Percentiles rank a stretch among this genome's conserved stretches.
phyloP scores from a whole-genome alignment of 1,139 yeast species.

The Taphrina flavorubra region DNA sequence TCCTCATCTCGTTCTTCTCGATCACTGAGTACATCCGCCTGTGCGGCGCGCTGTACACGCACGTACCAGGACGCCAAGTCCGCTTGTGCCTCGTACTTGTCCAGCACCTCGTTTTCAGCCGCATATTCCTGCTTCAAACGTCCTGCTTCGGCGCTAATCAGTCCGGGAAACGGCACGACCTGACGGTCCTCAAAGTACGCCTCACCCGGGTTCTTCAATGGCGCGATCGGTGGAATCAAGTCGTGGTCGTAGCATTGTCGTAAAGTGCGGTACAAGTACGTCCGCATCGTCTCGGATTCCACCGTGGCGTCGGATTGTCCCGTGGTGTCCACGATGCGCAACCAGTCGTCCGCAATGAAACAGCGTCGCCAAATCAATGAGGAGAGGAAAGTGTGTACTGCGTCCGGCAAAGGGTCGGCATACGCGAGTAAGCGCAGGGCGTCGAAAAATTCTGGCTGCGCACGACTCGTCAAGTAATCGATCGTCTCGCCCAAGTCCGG shows the following conservation, averaged over 20 bases:
- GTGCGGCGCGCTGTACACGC: conserved; percentile 54
- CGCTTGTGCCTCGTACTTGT: conserved; percentile 47
- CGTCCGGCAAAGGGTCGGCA: conserved; percentile 28
- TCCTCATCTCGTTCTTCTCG: neutral
- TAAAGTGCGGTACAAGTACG: conserved; percentile 14
- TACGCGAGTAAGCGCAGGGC: conserved; percentile 55
- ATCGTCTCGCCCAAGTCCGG: conserved; percentile 60
- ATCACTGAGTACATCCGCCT: conserved; percentile 45
- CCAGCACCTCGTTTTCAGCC: conserved; percentile 48
- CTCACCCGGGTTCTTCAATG: neutral
- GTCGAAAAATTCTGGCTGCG: conserved; percentile 53
- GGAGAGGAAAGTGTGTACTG: conserved; percentile 21
- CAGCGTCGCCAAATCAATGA: conserved; percentile 67
- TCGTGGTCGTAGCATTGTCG: conserved; percentile 9
- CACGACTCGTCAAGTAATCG: conserved; percentile 63
- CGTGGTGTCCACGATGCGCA: conserved; percentile 54
- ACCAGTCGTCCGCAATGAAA: conserved; percentile 67
- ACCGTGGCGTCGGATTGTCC: conserved; percentile 58
- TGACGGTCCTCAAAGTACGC: conserved; percentile 17
- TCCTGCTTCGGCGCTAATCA: conserved; percentile 45
- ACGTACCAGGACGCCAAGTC: conserved; percentile 53
- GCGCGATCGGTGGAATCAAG: neutral
- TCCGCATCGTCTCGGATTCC: conserved; percentile 48
- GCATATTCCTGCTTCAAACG: conserved; percentile 49
- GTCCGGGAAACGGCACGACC: conserved; percentile 21